Base-by-base conservation (phyloP, 1,284 basidiomycete species). In the Amylostereum areolatum region DNA sequence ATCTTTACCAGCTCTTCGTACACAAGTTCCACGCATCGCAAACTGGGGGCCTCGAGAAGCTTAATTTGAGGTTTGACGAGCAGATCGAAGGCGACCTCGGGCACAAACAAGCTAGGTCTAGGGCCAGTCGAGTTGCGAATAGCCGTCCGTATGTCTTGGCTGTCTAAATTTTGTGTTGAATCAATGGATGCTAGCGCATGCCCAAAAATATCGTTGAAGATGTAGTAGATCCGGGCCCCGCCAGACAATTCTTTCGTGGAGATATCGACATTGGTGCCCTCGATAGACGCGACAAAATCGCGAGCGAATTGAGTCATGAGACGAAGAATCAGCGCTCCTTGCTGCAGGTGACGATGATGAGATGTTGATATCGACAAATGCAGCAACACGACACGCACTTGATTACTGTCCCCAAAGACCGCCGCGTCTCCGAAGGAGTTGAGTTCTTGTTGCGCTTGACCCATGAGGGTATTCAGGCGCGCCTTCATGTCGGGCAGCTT, bases 401-500 rank as follows among this genome's bases (percentile, higher is more conserved):
- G 85, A 64, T 97, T 94, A 61, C 84, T 83, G 70, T 97, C 95
- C 18, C 93, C 96, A 57, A 92, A 89, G 63, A 95, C 83, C 2
- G 93, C 91, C 24, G 92, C 81, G 65, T 98, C 97, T 29, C 97
- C 97, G 62, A 97, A 98, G 4, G 93, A 85, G 67, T 92, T 92
- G 43, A 99, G 80, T 66, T 99, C 97, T 68, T 99, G 97, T 66
- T 98, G 95, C 4, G 97, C 94, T 71, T 99, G 97, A 9, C 95
- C 94, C 92, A 99, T 99, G 11, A 99, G 73, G 5, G 97, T 99
- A 66, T 99, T 99, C 55, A 99, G 73, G 18, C 95, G 81, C 10
- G 97, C 97, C 69, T 99, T 99, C 97, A 99, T 99, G 68, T 99
- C 97, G 1, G 97, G 97, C 36, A 99, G 76, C 70, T 99, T 98